These are phyloP conservation scores for Pelargonium exstipulatum DNA, from an alignment of 441 rosid genomes.

Conservation along the genomic window DNA sequence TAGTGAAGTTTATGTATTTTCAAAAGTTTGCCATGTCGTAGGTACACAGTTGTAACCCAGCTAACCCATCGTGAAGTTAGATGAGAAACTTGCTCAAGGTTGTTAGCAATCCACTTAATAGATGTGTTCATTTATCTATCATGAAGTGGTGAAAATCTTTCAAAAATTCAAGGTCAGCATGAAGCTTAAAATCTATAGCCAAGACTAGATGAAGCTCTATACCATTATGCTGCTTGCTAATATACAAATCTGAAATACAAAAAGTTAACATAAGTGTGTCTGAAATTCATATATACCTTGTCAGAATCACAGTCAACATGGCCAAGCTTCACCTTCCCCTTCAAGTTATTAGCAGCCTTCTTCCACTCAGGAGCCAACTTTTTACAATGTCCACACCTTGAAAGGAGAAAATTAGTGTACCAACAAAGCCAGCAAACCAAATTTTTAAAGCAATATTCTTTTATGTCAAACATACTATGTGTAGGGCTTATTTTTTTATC, in stretches of 20 bases:
- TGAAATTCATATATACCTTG: slow-evolving; percentile 43
- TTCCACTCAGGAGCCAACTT: slow-evolving; percentile 98
- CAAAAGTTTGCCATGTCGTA: not conserved
- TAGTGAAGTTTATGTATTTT: too few species aligned
- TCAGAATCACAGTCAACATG: slow-evolving; percentile 92
- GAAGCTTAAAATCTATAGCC: not conserved
- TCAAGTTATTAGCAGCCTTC: slow-evolving; percentile 85
- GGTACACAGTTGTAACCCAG: not conserved
- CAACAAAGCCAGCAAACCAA: not conserved
- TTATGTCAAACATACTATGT: not conserved
- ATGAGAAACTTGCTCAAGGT: not conserved
- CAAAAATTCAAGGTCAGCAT: not conserved
- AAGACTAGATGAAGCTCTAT: not conserved
- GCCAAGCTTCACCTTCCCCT: slow-evolving; percentile 96
- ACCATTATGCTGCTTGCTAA: not conserved
- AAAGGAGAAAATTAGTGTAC: slow-evolving; percentile 12
- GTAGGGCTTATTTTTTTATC: too few species aligned
- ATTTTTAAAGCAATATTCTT: not conserved
- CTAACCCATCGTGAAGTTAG: not conserved
- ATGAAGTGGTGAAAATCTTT: not conserved
- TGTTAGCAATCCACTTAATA: not conserved
- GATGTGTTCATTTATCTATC: too few species aligned
- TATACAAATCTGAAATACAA: not conserved
- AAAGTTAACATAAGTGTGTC: not conserved
- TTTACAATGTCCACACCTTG: slow-evolving; percentile 99